These are phyloP conservation scores for Leccinellum rugosiceps DNA, from an alignment of 768 basidiomycete genomes.

Conservation along the genomic window DNA sequence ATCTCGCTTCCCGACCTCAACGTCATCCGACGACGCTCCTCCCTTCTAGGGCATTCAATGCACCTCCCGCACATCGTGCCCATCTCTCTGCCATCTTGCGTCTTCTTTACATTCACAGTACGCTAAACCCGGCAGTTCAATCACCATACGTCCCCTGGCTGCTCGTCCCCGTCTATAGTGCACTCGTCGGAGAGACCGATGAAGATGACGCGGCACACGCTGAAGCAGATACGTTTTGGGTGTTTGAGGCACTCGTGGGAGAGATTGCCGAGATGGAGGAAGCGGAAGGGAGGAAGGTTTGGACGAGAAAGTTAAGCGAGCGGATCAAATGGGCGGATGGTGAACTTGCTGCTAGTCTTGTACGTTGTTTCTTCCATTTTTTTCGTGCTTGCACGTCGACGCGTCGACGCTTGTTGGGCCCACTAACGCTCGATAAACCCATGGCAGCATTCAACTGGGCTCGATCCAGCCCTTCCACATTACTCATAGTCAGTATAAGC, in stretches of 20 bases:
- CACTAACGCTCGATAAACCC: neutral
- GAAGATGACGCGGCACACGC: constrained; percentile 58
- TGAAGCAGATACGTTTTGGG: constrained; percentile 82
- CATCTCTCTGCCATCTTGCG: constrained; percentile 66
- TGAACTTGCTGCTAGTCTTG: constrained; percentile 59
- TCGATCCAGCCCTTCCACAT: constrained; percentile 71
- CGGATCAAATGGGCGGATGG: constrained; percentile 59
- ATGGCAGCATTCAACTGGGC: constrained; percentile 54
- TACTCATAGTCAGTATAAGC: constrained; percentile 70
- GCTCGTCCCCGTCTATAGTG: constrained; percentile 65
- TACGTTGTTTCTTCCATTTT: constrained; percentile 24
- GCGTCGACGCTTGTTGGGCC: neutral
- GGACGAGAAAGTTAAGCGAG: constrained; percentile 63
- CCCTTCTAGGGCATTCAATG: constrained; percentile 42
- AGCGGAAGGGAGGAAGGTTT: constrained; percentile 55
- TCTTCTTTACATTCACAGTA: constrained; percentile 66
- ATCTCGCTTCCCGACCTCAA: constrained; percentile 23
- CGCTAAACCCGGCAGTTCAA: constrained; percentile 67
- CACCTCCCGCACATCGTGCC: constrained; percentile 50
- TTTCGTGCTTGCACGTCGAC: neutral
- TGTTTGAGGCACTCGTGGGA: constrained; percentile 70
- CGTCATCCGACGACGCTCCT: constrained; percentile 43
- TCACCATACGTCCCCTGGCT: constrained; percentile 69
- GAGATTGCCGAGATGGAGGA: constrained; percentile 76
- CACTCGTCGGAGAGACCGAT: constrained; percentile 59